These are phyloP conservation scores for Phytophthora chlamydospora DNA, from an alignment of 352 stramenopile genomes.

Conservation along the genomic window DNA sequence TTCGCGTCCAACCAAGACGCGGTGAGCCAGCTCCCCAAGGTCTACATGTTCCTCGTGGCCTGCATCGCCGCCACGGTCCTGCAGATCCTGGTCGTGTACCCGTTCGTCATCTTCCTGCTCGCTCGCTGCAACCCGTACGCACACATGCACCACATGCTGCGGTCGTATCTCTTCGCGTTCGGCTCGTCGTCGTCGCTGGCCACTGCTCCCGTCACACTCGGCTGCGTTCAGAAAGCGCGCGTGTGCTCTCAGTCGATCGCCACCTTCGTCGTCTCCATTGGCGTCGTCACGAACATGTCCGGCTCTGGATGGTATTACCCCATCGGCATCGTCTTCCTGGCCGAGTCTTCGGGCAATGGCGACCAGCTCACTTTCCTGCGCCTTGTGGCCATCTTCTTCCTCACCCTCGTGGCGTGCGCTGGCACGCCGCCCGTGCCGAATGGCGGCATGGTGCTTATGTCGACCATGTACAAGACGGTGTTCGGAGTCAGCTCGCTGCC, in stretches of 20 bases:
- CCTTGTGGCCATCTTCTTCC: constrained; percentile 56
- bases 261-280: constrained; percentile 80
- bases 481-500: constrained; percentile 56
- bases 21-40: constrained; percentile 41
- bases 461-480: constrained; percentile 68
- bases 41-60: constrained; percentile 63
- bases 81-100: constrained; percentile 66
- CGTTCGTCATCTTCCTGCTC: constrained; percentile 66
- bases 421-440: constrained; percentile 63
- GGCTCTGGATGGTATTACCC: constrained; percentile 65
- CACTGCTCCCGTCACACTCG: constrained; percentile 68
- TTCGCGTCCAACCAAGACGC: constrained; percentile 61
- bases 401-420: constrained; percentile 60
- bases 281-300: constrained; percentile 66
- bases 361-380: constrained; percentile 53
- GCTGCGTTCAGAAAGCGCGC: constrained; percentile 62
- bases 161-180: constrained; percentile 74
- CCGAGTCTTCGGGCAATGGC: constrained; percentile 62
- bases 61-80: constrained; percentile 40
- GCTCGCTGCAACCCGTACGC: constrained; percentile 72
- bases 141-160: constrained; percentile 71
- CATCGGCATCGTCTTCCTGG: constrained; percentile 65
- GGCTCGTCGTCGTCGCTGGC: constrained; percentile 68
- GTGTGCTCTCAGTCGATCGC: constrained; percentile 73
- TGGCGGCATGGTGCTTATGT: constrained; percentile 57